A percentile compares a stretch with the other conserved stretches of the same genome.
These are phyloP conservation scores for Trametes elegans DNA, from an alignment of 768 basidiomycete genomes.

Conservation along the genomic window DNA sequence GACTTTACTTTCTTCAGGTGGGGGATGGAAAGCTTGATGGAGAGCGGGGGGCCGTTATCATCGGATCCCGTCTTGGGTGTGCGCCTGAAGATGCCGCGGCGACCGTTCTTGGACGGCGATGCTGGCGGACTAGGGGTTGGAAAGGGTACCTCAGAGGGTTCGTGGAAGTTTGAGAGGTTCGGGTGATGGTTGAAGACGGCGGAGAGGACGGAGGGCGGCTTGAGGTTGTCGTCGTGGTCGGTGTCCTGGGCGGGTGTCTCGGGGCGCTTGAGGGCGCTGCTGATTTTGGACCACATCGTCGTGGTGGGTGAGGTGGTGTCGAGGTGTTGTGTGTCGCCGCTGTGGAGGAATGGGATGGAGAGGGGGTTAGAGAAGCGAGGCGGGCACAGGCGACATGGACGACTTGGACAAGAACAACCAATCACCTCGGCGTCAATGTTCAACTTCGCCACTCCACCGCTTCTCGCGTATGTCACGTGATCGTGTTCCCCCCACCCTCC, in stretches of 20 bases:
- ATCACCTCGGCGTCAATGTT: constrained; percentile 12
- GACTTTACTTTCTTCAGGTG: constrained; percentile 53
- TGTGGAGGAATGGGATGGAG: not conserved
- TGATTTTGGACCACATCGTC: constrained; percentile 63
- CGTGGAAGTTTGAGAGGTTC: constrained; percentile 57
- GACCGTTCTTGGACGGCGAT: constrained; percentile 49
- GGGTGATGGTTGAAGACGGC: constrained; percentile 60
- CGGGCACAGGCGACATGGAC: constrained; percentile 14
- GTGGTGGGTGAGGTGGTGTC: no score
- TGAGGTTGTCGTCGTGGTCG: constrained; percentile 18
- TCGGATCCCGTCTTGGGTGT: constrained; percentile 43
- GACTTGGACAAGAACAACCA: constrained; percentile 5
- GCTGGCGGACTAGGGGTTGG: constrained; percentile 40
- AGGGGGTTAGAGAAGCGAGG: not conserved
- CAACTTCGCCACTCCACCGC: constrained; percentile 2
- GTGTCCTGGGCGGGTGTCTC: constrained; percentile 22
- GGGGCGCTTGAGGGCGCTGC: constrained; percentile 50
- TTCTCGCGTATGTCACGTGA: constrained; percentile 15
- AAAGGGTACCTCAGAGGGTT: constrained; percentile 30
- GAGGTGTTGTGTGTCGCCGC: constrained; percentile 6
- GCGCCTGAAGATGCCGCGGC: constrained; percentile 54
- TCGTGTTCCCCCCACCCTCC: not conserved
- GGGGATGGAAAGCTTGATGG: constrained; percentile 29
- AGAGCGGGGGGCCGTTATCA: constrained; percentile 35
- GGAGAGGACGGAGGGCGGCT: constrained; percentile 37